Evolutionary conservation across 2,329 filamentous ascomycete species (phyloP).

Genomic region (Aureobasidium uvarum): DNA sequence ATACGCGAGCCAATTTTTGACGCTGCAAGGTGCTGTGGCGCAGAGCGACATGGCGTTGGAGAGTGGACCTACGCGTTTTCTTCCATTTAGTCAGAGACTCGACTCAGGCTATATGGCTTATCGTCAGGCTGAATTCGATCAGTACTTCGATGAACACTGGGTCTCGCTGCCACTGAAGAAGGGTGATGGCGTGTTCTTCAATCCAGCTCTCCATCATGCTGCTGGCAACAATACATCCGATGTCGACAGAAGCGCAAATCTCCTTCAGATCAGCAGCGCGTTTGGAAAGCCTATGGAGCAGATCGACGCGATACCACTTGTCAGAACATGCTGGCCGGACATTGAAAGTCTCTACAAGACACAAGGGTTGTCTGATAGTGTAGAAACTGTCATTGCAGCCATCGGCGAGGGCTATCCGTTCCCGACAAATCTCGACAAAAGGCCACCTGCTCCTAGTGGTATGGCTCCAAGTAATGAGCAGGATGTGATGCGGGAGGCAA

Average conservation of each 20-base stretch:
- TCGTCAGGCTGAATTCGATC: constrained; percentile 52
- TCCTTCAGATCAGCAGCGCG: constrained; percentile 61
- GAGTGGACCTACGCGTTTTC: constrained; percentile 59
- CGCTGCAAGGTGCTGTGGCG: constrained; percentile 62
- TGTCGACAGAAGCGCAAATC: constrained; percentile 58
- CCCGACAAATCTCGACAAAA: constrained; percentile 59
- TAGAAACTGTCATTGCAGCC: constrained; percentile 51
- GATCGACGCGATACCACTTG: constrained; percentile 53
- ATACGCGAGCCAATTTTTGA: constrained; percentile 56
- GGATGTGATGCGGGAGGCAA: constrained; percentile 48
- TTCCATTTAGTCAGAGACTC: constrained; percentile 61
- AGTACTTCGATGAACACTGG: constrained; percentile 55
- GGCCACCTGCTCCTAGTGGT: constrained; percentile 55
- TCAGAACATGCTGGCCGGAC: constrained; percentile 49
- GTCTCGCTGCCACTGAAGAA: constrained; percentile 53
- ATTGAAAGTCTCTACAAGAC: constrained; percentile 39
- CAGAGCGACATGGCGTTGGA: constrained; percentile 60
- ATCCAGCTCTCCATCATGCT: constrained; percentile 62
- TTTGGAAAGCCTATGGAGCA: constrained; percentile 65
- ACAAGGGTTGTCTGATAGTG: constrained; percentile 44
- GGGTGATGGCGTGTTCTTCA: constrained; percentile 64
- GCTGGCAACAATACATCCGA: constrained; percentile 57
- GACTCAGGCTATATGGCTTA: constrained; percentile 60
- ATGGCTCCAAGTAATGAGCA: constrained; percentile 63
- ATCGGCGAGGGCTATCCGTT: constrained; percentile 62